These are phyloP conservation scores for Oldenlandia corymbosa DNA, from an alignment of 257 asterid species.

Conservation along the genomic window DNA sequence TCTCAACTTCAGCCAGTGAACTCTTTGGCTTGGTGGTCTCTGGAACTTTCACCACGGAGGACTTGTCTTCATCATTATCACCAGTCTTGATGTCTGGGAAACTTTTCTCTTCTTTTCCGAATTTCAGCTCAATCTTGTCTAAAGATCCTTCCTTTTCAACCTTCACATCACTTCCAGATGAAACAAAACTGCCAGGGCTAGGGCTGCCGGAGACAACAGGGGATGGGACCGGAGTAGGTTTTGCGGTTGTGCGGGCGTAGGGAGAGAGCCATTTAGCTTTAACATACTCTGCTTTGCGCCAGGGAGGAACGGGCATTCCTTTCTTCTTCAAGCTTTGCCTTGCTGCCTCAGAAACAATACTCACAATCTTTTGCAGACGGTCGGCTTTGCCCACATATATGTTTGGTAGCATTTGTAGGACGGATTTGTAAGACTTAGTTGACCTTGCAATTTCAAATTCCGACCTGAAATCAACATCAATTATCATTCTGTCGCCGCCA, in stretches of 20 bases:
- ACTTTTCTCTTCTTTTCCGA: constrained; percentile 19
- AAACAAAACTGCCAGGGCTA: not conserved
- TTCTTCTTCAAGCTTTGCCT: constrained; percentile 75
- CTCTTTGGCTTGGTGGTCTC: constrained; percentile 42
- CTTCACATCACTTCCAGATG: constrained; percentile 2
- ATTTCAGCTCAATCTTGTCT: constrained; percentile 17
- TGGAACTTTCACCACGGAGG: constrained; percentile 13
- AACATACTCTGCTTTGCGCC: constrained; percentile 78
- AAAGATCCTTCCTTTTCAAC: constrained; percentile 3
- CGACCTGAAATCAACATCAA: constrained; percentile 81
- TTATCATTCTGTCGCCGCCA: constrained; percentile 52
- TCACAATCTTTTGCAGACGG: constrained; percentile 66
- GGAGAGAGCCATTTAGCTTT: constrained; percentile 86
- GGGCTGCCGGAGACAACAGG: not conserved
- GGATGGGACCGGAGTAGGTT: not conserved
- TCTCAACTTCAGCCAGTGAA: constrained; percentile 36
- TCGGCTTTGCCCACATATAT: constrained; percentile 66
- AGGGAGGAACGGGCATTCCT: constrained; percentile 88
- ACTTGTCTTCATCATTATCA: constrained; percentile 16
- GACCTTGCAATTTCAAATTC: constrained; percentile 92
- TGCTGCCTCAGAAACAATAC: constrained; percentile 61
- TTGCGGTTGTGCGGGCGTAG: constrained; percentile 33
- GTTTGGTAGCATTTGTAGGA: constrained; percentile 64
- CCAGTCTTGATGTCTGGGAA: constrained; percentile 17
- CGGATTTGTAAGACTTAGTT: constrained; percentile 51